Conservation (phyloP, 169 alveolate genomes). For the Miamiensis avidus region DNA sequence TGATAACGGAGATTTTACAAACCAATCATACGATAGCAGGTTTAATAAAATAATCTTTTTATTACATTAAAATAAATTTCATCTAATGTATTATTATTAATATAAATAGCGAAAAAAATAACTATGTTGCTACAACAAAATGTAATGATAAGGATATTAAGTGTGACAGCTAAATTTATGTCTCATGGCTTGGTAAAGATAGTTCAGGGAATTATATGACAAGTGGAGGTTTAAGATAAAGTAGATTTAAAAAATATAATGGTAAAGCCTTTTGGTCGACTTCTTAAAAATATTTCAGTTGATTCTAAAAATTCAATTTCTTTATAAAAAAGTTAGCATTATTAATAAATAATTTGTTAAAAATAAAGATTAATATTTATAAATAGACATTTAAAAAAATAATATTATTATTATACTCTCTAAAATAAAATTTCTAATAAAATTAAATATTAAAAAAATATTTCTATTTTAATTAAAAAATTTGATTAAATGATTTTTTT, state of each 20-base stretch:
- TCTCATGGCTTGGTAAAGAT: neutral
- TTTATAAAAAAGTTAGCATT: neutral
- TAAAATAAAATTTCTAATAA: too few species aligned
- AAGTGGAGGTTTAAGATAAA: neutral
- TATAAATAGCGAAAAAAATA: neutral
- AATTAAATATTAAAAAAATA: too few species aligned
- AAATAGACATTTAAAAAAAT: too few species aligned
- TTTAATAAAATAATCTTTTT: neutral
- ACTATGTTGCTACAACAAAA: neutral
- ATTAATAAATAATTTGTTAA: too few species aligned
- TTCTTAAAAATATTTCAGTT: too few species aligned
- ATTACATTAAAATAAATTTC: too few species aligned
- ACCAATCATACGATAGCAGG: neutral
- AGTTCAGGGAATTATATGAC: neutral
- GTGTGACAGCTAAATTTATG: neutral
- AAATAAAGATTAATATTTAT: too few species aligned
- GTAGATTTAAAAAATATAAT: neutral
- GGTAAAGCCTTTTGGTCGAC: neutral
- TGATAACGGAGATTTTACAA: neutral
- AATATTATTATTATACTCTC: neutral
- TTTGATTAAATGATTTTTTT: too few species aligned
- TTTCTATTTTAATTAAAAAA: too few species aligned
- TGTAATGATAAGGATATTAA: neutral
- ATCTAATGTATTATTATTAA: too few species aligned
- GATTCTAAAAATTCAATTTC: neutral